Evolutionary conservation across 257 asterid species (phyloP).

Genomic region (Buddleja alternifolia): DNA sequence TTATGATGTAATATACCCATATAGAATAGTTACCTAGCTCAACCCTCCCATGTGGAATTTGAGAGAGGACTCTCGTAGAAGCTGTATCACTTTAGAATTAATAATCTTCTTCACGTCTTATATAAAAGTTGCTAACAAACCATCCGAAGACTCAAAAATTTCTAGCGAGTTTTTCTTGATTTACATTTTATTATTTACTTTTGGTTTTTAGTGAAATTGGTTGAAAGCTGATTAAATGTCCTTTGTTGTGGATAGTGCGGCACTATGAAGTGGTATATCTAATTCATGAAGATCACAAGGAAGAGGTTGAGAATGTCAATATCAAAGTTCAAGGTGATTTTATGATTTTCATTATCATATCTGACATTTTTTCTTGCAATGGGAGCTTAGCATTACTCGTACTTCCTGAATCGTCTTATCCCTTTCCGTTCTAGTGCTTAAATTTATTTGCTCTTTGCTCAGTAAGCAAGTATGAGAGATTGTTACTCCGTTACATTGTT

Average conservation of each 20-base stretch:
- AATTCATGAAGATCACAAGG: constrained; percentile 79
- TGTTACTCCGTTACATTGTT: too few relatives aligned
- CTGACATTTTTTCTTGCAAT: background rate
- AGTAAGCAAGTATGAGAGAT: too few relatives aligned
- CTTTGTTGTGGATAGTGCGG: constrained; percentile 59
- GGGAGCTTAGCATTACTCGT: too few relatives aligned
- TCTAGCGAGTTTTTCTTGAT: background rate
- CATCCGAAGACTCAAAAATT: background rate
- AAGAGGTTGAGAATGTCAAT: constrained; percentile 81
- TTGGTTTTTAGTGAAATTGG: background rate
- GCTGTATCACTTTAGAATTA: background rate
- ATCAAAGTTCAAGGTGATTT: constrained; percentile 74
- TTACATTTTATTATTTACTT: background rate
- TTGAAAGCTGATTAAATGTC: constrained; percentile 10
- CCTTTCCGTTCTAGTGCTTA: too few relatives aligned
- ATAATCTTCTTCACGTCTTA: background rate
- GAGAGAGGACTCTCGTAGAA: background rate
- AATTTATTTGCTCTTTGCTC: too few relatives aligned
- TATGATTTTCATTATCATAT: constrained; percentile 2
- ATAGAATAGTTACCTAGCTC: too few relatives aligned
- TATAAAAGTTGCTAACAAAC: background rate
- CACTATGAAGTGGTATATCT: constrained; percentile 95
- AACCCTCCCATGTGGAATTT: too few relatives aligned
- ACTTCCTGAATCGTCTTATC: too few relatives aligned
- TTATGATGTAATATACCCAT: too few relatives aligned